phyloP scores from a whole-genome alignment of 1,284 basidiomycete genomes.

The Cutaneotrichosporon sp. region DNA sequence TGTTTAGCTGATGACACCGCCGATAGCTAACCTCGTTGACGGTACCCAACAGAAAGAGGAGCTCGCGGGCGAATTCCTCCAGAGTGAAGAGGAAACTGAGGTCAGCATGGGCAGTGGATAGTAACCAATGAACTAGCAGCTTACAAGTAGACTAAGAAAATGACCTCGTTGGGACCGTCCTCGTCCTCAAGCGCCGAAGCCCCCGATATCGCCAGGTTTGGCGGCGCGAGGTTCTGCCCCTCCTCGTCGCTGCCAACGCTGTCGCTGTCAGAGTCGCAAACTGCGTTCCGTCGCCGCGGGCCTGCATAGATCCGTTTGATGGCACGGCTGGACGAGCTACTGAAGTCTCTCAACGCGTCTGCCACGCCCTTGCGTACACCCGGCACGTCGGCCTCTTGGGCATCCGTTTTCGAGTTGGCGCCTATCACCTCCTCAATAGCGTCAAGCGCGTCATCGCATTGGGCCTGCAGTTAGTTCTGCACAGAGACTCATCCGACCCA shows the following conservation, averaged over 20 bases:
- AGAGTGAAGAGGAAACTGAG: conserved; percentile 83
- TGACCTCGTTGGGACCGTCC: conserved; percentile 51
- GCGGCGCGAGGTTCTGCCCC: no score
- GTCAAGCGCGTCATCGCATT: conserved; percentile 40
- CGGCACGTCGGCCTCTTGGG: conserved; percentile 53
- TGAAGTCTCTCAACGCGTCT: conserved; percentile 63
- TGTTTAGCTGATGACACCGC: background rate
- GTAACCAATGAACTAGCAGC: conserved; percentile 28
- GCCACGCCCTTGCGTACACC: conserved; percentile 64
- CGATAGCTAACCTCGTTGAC: conserved; percentile 56
- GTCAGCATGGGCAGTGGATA: conserved; percentile 53
- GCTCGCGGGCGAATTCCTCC: conserved; percentile 81
- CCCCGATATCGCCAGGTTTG: no score
- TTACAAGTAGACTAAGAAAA: conserved; percentile 86
- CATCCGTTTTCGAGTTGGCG: conserved; percentile 4
- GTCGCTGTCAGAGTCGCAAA: conserved; percentile 30
- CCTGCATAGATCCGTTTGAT: conserved; percentile 66
- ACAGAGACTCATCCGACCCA: conserved; percentile 46
- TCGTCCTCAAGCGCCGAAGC: conserved; percentile 1
- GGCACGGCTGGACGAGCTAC: conserved; percentile 64
- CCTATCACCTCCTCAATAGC: conserved; percentile 36
- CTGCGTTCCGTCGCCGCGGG: conserved; percentile 38
- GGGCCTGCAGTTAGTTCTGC: conserved; percentile 18
- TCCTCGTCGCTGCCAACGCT: conserved; percentile 19
- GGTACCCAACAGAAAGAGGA: conserved; percentile 72